These are phyloP conservation scores for Thelonectria blattea DNA, from an alignment of 2,329 filamentous ascomycete genomes.

Conservation along the genomic window DNA sequence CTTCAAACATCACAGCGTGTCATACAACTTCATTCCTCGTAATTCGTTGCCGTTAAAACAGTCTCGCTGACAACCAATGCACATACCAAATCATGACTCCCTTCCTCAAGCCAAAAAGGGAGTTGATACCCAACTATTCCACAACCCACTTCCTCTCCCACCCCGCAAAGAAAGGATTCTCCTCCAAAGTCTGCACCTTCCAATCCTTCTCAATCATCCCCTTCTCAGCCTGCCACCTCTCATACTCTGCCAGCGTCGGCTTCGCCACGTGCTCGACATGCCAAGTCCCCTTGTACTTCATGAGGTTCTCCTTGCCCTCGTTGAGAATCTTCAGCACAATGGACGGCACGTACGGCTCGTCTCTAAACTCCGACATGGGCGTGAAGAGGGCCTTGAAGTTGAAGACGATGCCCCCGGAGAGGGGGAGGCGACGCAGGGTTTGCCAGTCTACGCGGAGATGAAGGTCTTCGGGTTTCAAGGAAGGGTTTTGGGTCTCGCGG, in stretches of 20 bases:
- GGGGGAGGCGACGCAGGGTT: conserved; percentile 77
- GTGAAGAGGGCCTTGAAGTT: conserved; percentile 91
- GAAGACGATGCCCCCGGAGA: conserved; percentile 79
- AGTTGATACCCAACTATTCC: too few species aligned
- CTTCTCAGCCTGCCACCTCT: conserved; percentile 67
- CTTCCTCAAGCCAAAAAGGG: too few species aligned
- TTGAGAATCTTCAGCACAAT: conserved; percentile 71
- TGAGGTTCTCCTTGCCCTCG: conserved; percentile 64
- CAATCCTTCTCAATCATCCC: conserved; percentile 67
- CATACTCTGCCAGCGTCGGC: conserved; percentile 68
- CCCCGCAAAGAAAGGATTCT: conserved; percentile 76
- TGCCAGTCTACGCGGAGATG: conserved; percentile 87
- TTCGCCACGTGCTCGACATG: conserved; percentile 77
- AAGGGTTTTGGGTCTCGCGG: conserved; percentile 62
- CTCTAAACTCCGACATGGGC: conserved; percentile 69
- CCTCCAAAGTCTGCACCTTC: conserved; percentile 72
- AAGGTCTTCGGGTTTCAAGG: conserved; percentile 63
- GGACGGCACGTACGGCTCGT: conserved; percentile 76
- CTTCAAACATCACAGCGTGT: too few species aligned
- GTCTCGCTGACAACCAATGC: not conserved
- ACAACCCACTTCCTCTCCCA: conserved; percentile 58
- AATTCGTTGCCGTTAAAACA: not conserved
- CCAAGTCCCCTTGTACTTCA: conserved; percentile 85
- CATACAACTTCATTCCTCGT: not conserved
- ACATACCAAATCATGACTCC: not conserved